Evolutionary conservation across 2,329 filamentous ascomycete species (phyloP).

Genomic region (Aspergillus viridinutans): DNA sequence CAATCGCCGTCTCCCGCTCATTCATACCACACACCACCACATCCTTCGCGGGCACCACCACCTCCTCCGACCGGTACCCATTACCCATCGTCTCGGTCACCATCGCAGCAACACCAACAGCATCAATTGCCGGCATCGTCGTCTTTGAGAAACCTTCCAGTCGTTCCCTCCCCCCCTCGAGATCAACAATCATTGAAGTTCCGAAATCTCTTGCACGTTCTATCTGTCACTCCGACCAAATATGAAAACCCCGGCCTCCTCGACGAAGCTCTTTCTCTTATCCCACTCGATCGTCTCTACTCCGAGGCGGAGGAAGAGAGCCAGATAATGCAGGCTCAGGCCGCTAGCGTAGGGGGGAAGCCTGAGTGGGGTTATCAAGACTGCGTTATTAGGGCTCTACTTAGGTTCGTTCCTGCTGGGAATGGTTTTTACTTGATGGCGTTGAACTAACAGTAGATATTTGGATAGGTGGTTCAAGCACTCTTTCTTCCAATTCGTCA

Average conservation of each 20-base stretch:
- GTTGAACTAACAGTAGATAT: conserved; percentile 3
- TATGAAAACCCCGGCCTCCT: conserved; percentile 95
- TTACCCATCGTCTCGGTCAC: conserved; percentile 10
- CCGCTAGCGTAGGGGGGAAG: conserved; percentile 78
- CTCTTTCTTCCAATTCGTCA: conserved; percentile 93
- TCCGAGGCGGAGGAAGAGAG: conserved; percentile 89
- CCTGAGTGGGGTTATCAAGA: conserved; percentile 97
- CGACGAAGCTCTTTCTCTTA: conserved; percentile 81
- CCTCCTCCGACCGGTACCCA: conserved; percentile 28
- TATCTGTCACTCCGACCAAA: conserved; percentile 84
- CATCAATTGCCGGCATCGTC: conserved; percentile 33
- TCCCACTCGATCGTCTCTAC: conserved; percentile 88
- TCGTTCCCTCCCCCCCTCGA: conserved; percentile 70
- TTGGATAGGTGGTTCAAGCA: conserved; percentile 81
- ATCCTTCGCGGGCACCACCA: conserved; percentile 34
- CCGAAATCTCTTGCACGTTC: conserved; percentile 73
- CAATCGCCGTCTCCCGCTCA: conserved; percentile 50
- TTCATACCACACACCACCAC: conserved; percentile 17
- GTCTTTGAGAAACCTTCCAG: conserved; percentile 56
- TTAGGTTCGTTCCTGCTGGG: conserved; percentile 57
- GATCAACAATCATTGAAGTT: conserved; percentile 70
- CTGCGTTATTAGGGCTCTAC: conserved; percentile 82
- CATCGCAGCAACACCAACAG: conserved; percentile 29
- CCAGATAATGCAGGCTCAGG: conserved; percentile 81
- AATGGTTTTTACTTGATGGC: conserved; percentile 4